Base-by-base conservation (phyloP, 108 stramenopile genomes). In the Skeletonema costatum region DNA sequence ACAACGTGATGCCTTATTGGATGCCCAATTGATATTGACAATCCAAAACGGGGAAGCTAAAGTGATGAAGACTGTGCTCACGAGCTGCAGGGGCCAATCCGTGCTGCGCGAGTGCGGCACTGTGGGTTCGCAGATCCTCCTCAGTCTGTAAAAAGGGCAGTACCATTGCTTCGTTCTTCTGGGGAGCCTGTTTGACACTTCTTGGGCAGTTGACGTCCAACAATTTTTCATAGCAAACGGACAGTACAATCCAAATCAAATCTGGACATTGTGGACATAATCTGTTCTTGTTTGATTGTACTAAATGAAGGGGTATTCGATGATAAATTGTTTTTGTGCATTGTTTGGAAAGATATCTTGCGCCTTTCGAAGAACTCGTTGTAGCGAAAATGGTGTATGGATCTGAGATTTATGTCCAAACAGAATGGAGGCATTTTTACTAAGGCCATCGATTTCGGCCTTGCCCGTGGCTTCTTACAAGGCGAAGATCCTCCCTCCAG, bases 51-150 rank as follows among this genome's bases (percentile, higher is more conserved):
- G 30, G 5, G 10, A 66, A 75, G 8, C 74, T 48, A 32, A 77
- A n/a, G 36, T 41, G 66, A 78, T 35, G 66, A 67, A 8, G 60
- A 31, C 66, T 65, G 60, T 46, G 32, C 19, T 56, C 61, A n/a
- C n/a, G 32, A 30, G 84, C 83, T 36, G 60, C 35, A 30, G 79
- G 51, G 10, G 85, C 84, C n/a, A 31, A 74, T 84, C 44, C 79
- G 83, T 29, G 76, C 78, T 9, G 38, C 83, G 38, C n/a, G n/a
- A 68, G 76, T 42, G 73, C 71, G 11, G 82, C 82, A 35, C 39
- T 88, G 64, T 86, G 87, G 82, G 80, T 75, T n/a, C n/a, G n/a
- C n/a, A 53, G 79, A 81, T 61, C 81, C 82, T 36, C 82, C 85
- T n/a, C n/a, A n/a, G 10, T 70, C 76, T 56, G 66, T 71, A 32